Percentiles rank a stretch among this genome's conserved stretches.
phyloP scores from a whole-genome alignment of 2,329 filamentous ascomycete genomes.

The Hymenoscyphus fraxineus region DNA sequence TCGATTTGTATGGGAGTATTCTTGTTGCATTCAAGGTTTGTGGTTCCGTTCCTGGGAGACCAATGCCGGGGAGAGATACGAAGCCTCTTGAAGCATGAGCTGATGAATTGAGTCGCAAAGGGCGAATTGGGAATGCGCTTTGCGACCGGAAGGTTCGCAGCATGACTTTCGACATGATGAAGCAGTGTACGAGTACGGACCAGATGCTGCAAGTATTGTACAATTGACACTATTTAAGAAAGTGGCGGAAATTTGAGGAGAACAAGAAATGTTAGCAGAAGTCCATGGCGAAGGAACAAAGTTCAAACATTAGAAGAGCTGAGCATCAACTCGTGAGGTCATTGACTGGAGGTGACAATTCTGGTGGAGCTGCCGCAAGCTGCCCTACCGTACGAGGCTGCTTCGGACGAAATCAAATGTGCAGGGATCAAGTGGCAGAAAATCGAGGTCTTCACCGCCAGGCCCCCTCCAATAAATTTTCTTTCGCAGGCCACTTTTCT shows the following conservation, averaged over 20 bases:
- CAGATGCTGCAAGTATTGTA: background rate
- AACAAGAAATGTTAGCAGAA: background rate
- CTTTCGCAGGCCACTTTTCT: background rate
- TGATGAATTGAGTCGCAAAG: slow-evolving; percentile 8
- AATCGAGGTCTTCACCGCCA: slow-evolving; percentile 8
- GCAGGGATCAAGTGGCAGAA: slow-evolving; percentile 9
- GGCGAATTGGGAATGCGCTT: slow-evolving; percentile 15
- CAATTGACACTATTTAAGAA: background rate
- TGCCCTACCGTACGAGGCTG: no score
- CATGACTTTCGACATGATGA: slow-evolving; percentile 25
- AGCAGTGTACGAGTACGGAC: background rate
- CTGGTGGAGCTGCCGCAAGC: background rate
- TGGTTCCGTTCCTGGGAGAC: slow-evolving; percentile 36
- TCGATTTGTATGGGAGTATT: slow-evolving; percentile 69
- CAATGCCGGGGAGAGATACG: slow-evolving; percentile 34
- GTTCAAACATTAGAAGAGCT: background rate
- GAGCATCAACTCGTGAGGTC: slow-evolving; percentile 13
- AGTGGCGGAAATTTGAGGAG: background rate
- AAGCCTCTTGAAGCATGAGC: slow-evolving; percentile 40
- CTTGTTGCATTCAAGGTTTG: slow-evolving; percentile 71
- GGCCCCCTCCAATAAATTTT: slow-evolving; percentile 4
- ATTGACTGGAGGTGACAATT: slow-evolving; percentile 3
- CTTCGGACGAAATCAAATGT: background rate
- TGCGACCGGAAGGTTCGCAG: slow-evolving; percentile 24
- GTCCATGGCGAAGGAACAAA: background rate